Evolutionary conservation across 2,329 filamentous ascomycete species (phyloP).

Genomic region (Aspergillus niger): DNA sequence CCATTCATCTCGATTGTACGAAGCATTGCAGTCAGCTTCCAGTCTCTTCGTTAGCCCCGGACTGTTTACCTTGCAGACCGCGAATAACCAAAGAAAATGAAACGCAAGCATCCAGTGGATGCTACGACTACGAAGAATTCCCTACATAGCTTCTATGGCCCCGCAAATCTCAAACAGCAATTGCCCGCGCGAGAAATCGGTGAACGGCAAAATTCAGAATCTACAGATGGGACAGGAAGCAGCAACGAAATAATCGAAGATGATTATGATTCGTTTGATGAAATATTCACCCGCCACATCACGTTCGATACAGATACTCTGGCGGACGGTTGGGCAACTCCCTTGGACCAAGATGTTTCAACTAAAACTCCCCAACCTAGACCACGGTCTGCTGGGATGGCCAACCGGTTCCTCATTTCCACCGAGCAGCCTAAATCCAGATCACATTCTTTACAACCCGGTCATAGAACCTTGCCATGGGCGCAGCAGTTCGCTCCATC

Average conservation of each 20-base stretch:
- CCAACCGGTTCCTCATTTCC: no score
- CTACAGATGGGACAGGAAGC: constrained; percentile 14
- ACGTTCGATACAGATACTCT: constrained; percentile 22
- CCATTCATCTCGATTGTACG: background rate
- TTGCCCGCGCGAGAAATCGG: constrained; percentile 35
- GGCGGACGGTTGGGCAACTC: background rate
- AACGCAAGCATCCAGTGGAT: background rate
- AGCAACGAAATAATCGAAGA: constrained; percentile 43
- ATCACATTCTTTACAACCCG: constrained; percentile 14
- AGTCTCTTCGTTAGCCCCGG: background rate
- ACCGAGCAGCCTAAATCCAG: no score
- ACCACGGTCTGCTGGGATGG: no score
- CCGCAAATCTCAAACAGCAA: constrained; percentile 42
- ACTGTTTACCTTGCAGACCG: background rate
- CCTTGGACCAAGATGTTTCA: constrained; percentile 10
- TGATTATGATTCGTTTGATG: constrained; percentile 43
- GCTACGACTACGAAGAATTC: constrained; percentile 23
- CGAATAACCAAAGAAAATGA: background rate
- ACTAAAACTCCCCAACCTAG: background rate
- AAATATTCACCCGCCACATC: constrained; percentile 39
- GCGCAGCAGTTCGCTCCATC: constrained; percentile 78
- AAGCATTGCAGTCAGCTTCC: no score
- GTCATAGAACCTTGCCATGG: constrained; percentile 71
- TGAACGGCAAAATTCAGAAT: constrained; percentile 8
- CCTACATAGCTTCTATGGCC: constrained; percentile 45